Conservation (phyloP, 495 filamentous ascomycete species). For the Aspergillus biplanus region DNA sequence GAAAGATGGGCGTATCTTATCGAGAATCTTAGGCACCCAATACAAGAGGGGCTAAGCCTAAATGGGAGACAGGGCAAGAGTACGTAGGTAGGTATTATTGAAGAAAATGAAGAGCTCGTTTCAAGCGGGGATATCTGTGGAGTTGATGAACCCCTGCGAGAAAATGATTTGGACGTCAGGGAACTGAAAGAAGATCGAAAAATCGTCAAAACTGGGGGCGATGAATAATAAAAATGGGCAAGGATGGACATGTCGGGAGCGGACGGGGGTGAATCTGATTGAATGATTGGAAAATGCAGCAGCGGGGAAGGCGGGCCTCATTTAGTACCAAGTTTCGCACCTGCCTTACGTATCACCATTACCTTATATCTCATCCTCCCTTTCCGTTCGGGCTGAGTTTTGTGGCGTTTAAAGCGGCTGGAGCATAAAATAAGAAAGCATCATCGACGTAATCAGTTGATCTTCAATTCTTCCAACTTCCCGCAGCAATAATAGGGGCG, state of each 20-base stretch:
- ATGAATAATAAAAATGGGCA: not conserved
- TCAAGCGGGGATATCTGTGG: too few relatives aligned
- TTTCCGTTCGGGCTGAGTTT: not conserved
- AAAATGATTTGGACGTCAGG: not conserved
- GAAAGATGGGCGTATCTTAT: conserved; percentile 16
- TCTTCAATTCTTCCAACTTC: too few relatives aligned
- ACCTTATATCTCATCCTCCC: not conserved
- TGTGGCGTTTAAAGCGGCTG: not conserved
- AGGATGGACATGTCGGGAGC: not conserved
- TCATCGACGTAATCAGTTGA: too few relatives aligned
- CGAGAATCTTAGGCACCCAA: conserved; percentile 14
- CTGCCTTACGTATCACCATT: conserved; percentile 6
- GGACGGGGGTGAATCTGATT: not conserved
- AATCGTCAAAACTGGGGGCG: not conserved
- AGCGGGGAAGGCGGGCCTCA: conserved; percentile 1
- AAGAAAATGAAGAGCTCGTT: not conserved
- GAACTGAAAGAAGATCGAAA: not conserved
- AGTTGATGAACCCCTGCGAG: too few relatives aligned
- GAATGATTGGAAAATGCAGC: not conserved
- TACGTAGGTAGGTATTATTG: not conserved
- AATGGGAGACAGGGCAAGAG: conserved; percentile 7
- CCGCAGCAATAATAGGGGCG: too few relatives aligned
- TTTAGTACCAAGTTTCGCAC: not conserved
- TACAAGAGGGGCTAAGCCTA: conserved; percentile 12
- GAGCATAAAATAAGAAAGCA: not conserved